Percentiles rank a stretch among this genome's conserved stretches.
phyloP scores from a whole-genome alignment of 179 eudicot species.

The Carnegiea gigantea region DNA sequence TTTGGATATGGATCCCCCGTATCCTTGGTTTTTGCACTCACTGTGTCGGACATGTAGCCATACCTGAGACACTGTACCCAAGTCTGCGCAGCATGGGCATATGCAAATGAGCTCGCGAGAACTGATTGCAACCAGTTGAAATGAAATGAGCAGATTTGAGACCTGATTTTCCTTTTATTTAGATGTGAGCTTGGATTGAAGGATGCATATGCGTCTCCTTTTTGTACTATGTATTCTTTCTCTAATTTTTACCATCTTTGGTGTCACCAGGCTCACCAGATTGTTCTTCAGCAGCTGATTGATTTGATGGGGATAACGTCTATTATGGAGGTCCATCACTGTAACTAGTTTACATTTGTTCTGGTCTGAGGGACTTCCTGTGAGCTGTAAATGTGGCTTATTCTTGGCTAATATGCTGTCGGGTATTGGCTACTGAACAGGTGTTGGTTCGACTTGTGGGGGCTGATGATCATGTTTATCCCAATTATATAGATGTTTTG shows the following conservation, averaged over 20 bases:
- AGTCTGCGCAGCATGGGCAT: too few relatives aligned
- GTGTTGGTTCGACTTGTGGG: conserved; percentile 94
- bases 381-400: background rate
- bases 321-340: conserved; percentile 81
- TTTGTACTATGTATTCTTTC: background rate
- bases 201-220: background rate
- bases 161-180: background rate
- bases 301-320: conserved; percentile 98
- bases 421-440: conserved; percentile 37
- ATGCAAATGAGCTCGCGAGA: too few relatives aligned
- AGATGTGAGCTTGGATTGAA: background rate
- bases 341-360: background rate
- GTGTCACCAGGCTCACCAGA: conserved; percentile 67
- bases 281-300: conserved; percentile 77
- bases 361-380: background rate
- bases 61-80: too few relatives aligned
- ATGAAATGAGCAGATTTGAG: background rate
- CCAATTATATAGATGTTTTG: conserved; percentile 82
- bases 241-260: background rate
- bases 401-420: conserved; percentile 3
- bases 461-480: conserved; percentile 88
- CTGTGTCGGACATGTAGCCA: too few relatives aligned
- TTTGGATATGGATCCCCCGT: too few relatives aligned
- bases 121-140: too few relatives aligned
- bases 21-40: too few relatives aligned